A percentile compares a stretch with the other conserved stretches of the same genome.
phyloP scores from a whole-genome alignment of 2,329 filamentous ascomycete species.

The Colletotrichum sp. region DNA sequence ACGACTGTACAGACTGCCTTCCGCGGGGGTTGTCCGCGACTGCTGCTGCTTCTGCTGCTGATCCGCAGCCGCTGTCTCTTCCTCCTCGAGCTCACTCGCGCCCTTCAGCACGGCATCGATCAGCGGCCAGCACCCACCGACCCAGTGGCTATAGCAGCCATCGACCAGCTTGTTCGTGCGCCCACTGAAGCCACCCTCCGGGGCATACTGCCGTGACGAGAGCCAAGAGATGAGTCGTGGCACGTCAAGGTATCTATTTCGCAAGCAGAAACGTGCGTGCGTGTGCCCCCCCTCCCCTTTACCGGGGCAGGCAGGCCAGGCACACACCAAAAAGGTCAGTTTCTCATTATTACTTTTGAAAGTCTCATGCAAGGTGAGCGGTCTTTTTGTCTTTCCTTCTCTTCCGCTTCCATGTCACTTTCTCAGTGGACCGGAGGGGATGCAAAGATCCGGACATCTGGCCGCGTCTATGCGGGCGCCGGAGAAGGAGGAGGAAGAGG shows the following conservation, averaged over 20 bases:
- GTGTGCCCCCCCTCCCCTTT: conserved; percentile 7
- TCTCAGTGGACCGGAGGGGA: conserved; percentile 34
- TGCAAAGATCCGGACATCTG: not conserved
- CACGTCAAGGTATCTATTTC: conserved; percentile 74
- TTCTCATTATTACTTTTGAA: not conserved
- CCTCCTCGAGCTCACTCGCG: conserved; percentile 33
- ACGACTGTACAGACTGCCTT: conserved; percentile 72
- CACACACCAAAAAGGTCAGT: not conserved
- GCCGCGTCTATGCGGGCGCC: not conserved
- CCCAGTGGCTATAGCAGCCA: conserved; percentile 98
- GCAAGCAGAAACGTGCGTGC: conserved; percentile 27
- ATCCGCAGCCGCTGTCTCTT: not conserved
- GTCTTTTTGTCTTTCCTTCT: not conserved
- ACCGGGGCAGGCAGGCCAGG: not conserved
- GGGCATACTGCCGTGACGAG: conserved; percentile 85
- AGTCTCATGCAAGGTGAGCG: not conserved
- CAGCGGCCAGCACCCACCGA: conserved; percentile 92
- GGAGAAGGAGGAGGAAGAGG: not conserved
- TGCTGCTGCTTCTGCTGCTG: conserved; percentile 31
- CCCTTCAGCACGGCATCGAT: conserved; percentile 79
- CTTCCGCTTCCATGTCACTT: conserved; percentile 36
- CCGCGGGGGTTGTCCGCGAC: conserved; percentile 15
- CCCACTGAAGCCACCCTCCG: conserved; percentile 91
- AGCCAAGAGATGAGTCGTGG: conserved; percentile 84
- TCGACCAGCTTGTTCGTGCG: conserved; percentile 98